Evolutionary conservation across 2,329 filamentous ascomycete species (phyloP).

Genomic region (Exutisphaerella laricina): DNA sequence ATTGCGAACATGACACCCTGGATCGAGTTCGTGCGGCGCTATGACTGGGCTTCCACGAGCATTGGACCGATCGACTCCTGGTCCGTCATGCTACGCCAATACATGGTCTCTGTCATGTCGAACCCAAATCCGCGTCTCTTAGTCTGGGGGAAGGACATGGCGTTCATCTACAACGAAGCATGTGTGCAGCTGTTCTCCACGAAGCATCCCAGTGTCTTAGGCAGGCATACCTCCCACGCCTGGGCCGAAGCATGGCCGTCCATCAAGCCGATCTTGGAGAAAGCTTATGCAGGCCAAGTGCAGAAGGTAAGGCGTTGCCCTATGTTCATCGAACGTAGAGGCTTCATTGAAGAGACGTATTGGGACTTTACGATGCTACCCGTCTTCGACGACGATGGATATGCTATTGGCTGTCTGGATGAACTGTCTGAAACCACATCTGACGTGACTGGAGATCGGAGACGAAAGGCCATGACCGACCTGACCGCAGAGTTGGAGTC

Average conservation of each 20-base stretch:
- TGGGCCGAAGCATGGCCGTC: slow-evolving; percentile 24
- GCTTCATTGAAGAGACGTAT: slow-evolving; percentile 29
- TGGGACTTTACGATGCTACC: slow-evolving; percentile 29
- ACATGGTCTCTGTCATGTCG: slow-evolving; percentile 26
- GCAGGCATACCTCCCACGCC: slow-evolving; percentile 13
- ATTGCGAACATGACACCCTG: slow-evolving; percentile 22
- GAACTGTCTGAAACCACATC: slow-evolving; percentile 27
- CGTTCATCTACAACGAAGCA: slow-evolving; percentile 30
- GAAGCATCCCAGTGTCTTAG: slow-evolving; percentile 25
- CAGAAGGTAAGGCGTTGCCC: slow-evolving; percentile 18
- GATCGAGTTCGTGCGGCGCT: slow-evolving; percentile 23
- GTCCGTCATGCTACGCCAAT: slow-evolving; percentile 22
- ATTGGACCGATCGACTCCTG: slow-evolving; percentile 29
- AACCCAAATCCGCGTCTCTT: slow-evolving; percentile 30
- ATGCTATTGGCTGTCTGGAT: slow-evolving; percentile 19
- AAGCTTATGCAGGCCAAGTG: slow-evolving; percentile 21
- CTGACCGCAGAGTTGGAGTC: slow-evolving; percentile 16
- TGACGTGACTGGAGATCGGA: slow-evolving; percentile 20
- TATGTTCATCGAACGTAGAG: slow-evolving; percentile 24
- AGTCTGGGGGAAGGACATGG: slow-evolving; percentile 33
- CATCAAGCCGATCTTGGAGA: slow-evolving; percentile 19
- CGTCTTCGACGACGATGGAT: slow-evolving; percentile 22
- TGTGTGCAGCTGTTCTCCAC: slow-evolving; percentile 24
- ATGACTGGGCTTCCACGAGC: slow-evolving; percentile 28
- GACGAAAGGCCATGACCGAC: slow-evolving; percentile 17